These are phyloP conservation scores for Mycena venus DNA, from an alignment of 768 basidiomycete species.

Conservation along the genomic window DNA sequence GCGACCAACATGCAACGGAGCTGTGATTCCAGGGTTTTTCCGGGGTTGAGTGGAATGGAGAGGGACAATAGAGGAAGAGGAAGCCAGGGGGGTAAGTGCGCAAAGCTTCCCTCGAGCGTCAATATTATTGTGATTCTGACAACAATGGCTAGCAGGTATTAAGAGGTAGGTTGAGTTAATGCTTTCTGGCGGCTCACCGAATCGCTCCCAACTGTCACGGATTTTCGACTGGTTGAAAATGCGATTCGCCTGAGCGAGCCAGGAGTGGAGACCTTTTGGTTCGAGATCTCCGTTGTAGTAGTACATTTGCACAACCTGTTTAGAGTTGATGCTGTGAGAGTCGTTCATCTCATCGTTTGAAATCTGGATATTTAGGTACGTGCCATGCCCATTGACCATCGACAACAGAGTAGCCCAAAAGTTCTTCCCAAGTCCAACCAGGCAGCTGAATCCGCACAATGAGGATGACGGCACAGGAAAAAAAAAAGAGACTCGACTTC, in stretches of 20 bases:
- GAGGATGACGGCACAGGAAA: background rate
- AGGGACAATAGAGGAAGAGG: background rate
- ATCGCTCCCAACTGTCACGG: background rate
- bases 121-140: background rate
- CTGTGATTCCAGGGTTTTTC: background rate
- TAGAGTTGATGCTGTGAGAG: background rate
- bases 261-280: background rate
- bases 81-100: background rate
- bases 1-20: background rate
- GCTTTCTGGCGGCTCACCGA: background rate
- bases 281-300: background rate
- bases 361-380: background rate
- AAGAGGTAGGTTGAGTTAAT: background rate
- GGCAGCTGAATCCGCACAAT: background rate
- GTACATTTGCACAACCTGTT: background rate
- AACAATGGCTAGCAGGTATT: background rate
- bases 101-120: background rate
- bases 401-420: background rate
- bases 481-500: background rate
- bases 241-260: background rate
- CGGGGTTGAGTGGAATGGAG: background rate
- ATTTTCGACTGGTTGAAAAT: background rate
- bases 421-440: background rate
- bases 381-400: background rate
- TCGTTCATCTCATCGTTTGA: background rate